Evolutionary conservation across 1,139 yeast species (phyloP), one percentile per base, ranked within the genome.

Genomic region (Protomyces macrosporus): DNA sequence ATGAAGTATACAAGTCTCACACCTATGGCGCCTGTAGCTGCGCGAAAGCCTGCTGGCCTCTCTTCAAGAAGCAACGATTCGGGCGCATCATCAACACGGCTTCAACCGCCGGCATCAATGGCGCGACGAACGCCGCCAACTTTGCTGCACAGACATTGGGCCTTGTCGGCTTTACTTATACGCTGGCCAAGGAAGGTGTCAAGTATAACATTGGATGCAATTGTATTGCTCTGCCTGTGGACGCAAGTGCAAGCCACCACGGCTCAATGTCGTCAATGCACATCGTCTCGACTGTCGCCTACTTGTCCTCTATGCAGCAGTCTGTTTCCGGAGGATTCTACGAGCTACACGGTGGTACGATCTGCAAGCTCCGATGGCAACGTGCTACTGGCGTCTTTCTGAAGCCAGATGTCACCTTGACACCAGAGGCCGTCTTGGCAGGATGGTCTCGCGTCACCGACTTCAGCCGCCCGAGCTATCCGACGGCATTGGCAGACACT

Each of bases 91-190:
- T 93, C 71, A 93, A 93, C 77, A 88, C 96, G 60, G 82, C 97
- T 45, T 90, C 97, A 33, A 93, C 98, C 35, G 90, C 97, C 10
- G 98, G 98, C 72, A 90, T 93, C 71, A 93, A 93, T 75, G 98
- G 98, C 71, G 90, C 88, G 79, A 93, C 91, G 77, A 98, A 98
- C 63, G 98, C 93, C 79, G 88, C 97, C 67, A 93, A 93, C 80
- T 93, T 93, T 75, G 85, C 97, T 42, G 84, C 97, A 58, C 97
- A 97, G 61, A 93, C 93, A 23, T 84, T 88, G 66, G 98, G 91
- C 39, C 85, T 93, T 68, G 77, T 90, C 62, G 97, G 97, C 42
- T 83, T 93, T 71, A 81, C 96, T 40, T 85, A 83, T 75, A 88
- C 97, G 53, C 76, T 90, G 69, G 97, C 98, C 34, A 80, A 88